phyloP scores from a whole-genome alignment of 768 basidiomycete genomes.

The Saitozyma sp. region DNA sequence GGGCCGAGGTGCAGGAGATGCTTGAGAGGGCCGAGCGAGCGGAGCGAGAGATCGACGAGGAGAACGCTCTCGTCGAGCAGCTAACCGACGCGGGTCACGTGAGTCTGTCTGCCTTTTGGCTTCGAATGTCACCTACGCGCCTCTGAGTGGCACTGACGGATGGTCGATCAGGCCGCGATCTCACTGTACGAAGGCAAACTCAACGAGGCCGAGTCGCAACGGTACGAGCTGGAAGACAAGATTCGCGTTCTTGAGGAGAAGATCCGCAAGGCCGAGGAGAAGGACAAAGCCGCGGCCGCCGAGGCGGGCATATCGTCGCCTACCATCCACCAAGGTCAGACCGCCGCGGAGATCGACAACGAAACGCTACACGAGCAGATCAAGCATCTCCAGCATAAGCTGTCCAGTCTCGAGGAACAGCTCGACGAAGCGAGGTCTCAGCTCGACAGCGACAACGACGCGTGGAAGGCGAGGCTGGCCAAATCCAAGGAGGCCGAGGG shows the following conservation, averaged over 20 bases:
- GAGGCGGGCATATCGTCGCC: background rate
- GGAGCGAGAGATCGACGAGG: slow-evolving; percentile 60
- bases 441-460: slow-evolving; percentile 65
- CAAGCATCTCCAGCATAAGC: slow-evolving; percentile 77
- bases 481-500: slow-evolving; percentile 58
- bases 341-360: slow-evolving; percentile 90
- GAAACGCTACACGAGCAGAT: slow-evolving; percentile 86
- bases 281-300: slow-evolving; percentile 20
- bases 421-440: slow-evolving; percentile 69
- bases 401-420: slow-evolving; percentile 74
- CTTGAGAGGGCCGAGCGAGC: slow-evolving; percentile 58
- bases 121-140: background rate
- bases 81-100: slow-evolving; percentile 86
- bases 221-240: slow-evolving; percentile 42
- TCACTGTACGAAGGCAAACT: slow-evolving; percentile 81
- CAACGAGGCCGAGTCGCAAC: slow-evolving; percentile 67
- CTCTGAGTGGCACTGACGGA: background rate
- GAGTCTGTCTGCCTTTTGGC: slow-evolving; percentile 39
- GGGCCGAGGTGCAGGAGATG: slow-evolving; percentile 61
- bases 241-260: slow-evolving; percentile 41
- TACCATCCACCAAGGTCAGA: slow-evolving; percentile 33
- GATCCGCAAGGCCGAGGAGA: slow-evolving; percentile 32
- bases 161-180: slow-evolving; percentile 60
- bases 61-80: slow-evolving; percentile 75
- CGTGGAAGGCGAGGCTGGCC: slow-evolving; percentile 34